Conservation (phyloP, 495 filamentous ascomycete species). For the Bacidia rubella region DNA sequence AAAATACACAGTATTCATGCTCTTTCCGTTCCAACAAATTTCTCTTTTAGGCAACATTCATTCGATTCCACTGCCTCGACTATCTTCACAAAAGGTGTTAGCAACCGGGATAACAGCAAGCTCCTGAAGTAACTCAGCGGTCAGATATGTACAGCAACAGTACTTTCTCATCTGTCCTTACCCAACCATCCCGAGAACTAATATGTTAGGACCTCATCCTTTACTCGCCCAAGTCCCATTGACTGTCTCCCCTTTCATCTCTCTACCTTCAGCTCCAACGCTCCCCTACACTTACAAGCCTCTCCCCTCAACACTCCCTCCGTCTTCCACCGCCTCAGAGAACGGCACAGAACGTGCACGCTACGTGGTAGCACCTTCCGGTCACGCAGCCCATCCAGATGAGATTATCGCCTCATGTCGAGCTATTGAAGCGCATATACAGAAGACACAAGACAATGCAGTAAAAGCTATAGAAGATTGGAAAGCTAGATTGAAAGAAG, state of each 20-base stretch:
- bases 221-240: slow-evolving; percentile 85
- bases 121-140: neutral
- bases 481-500: slow-evolving; percentile 54
- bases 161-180: neutral
- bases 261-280: slow-evolving; percentile 76
- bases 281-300: slow-evolving; percentile 91
- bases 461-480: slow-evolving; percentile 51
- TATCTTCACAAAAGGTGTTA: too few relatives aligned
- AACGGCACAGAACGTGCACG: slow-evolving; percentile 34
- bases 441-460: slow-evolving; percentile 48
- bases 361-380: slow-evolving; percentile 59
- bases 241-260: slow-evolving; percentile 88
- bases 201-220: slow-evolving; percentile 55
- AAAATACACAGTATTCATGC: too few relatives aligned
- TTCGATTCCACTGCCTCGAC: too few relatives aligned
- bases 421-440: slow-evolving; percentile 60
- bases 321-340: slow-evolving; percentile 49
- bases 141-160: slow-evolving; percentile 16
- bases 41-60: too few relatives aligned
- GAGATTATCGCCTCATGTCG: slow-evolving; percentile 70
- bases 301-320: slow-evolving; percentile 72
- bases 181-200: slow-evolving; percentile 11
- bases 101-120: too few relatives aligned
- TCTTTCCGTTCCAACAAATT: too few relatives aligned
- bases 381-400: slow-evolving; percentile 65